Evolutionary conservation across 306 rosid genomes (phyloP).

Genomic region (Sechiopsis laciniata): DNA sequence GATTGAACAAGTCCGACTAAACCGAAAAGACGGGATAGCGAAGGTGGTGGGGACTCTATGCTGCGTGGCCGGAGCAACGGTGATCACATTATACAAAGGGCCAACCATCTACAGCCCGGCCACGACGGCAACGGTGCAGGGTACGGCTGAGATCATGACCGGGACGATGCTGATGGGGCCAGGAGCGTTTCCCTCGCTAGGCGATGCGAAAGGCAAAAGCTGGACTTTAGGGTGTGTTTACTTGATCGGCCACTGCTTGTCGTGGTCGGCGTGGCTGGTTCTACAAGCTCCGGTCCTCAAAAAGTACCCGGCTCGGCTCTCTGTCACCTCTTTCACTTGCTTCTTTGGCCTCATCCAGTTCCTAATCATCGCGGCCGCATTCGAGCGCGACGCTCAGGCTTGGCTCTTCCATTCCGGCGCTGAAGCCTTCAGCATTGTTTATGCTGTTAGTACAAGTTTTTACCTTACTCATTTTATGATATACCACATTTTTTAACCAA

Average conservation of each 20-base stretch:
- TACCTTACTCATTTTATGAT: too few relatives aligned
- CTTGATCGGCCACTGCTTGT: constrained; percentile 84
- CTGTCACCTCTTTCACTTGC: constrained; percentile 87
- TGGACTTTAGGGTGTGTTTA: constrained; percentile 90
- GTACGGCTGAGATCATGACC: neutral
- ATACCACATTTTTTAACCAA: too few relatives aligned
- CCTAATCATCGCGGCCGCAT: constrained; percentile 47
- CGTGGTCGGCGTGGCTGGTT: constrained; percentile 97
- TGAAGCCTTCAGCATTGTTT: constrained; percentile 74
- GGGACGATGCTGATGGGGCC: neutral
- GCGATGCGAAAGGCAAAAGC: constrained; percentile 72
- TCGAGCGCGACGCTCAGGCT: constrained; percentile 67
- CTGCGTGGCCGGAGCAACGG: constrained; percentile 88
- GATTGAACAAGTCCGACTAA: constrained; percentile 41
- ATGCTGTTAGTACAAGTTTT: constrained; percentile 50
- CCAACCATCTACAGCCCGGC: constrained; percentile 77
- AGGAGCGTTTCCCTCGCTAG: constrained; percentile 37
- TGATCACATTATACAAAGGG: constrained; percentile 87
- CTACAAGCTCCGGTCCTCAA: constrained; percentile 83
- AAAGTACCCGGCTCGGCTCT: constrained; percentile 94
- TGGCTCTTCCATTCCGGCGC: constrained; percentile 76
- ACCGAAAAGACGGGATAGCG: constrained; percentile 75
- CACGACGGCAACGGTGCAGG: neutral
- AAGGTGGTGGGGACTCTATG: constrained; percentile 72
- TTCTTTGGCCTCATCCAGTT: constrained; percentile 90